Evolutionary conservation across 148 eudicot genomes (phyloP).

Genomic region (Rhododendron henanense): DNA sequence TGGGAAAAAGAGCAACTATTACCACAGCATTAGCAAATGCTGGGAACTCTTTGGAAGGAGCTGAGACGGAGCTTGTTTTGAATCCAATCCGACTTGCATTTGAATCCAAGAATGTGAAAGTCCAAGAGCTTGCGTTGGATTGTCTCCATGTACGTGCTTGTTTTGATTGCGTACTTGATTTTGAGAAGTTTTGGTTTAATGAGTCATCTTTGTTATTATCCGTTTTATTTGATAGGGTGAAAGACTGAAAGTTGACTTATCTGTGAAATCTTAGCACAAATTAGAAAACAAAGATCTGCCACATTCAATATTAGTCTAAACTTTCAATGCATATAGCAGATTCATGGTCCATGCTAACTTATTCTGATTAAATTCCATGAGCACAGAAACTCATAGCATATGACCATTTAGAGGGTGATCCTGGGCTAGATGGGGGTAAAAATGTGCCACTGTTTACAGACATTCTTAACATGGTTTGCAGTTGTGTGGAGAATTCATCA

Average conservation of each 20-base stretch:
- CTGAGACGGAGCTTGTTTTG: slow-evolving; percentile 85
- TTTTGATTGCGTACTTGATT: slow-evolving; percentile 9
- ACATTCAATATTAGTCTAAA: background rate
- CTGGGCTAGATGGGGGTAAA: slow-evolving; percentile 91
- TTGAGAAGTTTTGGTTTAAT: background rate
- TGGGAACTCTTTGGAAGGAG: slow-evolving; percentile 75
- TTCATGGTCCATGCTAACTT: background rate
- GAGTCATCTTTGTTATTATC: background rate
- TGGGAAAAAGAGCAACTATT: slow-evolving; percentile 36
- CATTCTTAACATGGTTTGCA: slow-evolving; percentile 81
- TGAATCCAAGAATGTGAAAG: slow-evolving; percentile 81
- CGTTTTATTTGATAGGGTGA: background rate
- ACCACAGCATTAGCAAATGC: slow-evolving; percentile 68
- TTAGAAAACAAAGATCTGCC: slow-evolving; percentile 6
- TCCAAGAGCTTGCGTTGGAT: slow-evolving; percentile 85
- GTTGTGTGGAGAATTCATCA: slow-evolving; percentile 86
- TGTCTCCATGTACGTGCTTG: slow-evolving; percentile 85
- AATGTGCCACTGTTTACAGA: slow-evolving; percentile 67
- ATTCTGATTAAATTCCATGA: slow-evolving; percentile 19
- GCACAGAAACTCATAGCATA: slow-evolving; percentile 94
- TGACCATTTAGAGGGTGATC: slow-evolving; percentile 98
- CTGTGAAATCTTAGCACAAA: background rate
- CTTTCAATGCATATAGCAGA: background rate
- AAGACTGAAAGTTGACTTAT: background rate
- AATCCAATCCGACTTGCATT: slow-evolving; percentile 87